A percentile compares a stretch with the other conserved stretches of the same genome.
phyloP scores from a whole-genome alignment of 768 basidiomycete genomes.

The Gloeophyllum trabeum region DNA sequence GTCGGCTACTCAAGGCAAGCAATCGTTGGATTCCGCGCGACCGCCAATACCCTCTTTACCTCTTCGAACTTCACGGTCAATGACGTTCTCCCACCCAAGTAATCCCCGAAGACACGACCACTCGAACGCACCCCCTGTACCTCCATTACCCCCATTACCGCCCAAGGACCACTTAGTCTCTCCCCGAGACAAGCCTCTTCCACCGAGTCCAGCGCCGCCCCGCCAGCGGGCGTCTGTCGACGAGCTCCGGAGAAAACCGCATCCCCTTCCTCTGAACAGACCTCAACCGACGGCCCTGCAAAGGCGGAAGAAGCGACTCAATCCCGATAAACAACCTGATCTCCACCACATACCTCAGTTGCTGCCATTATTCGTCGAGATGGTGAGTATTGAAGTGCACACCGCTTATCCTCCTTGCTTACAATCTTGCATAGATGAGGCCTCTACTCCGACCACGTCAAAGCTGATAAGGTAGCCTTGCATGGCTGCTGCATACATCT shows the following conservation, averaged over 20 bases:
- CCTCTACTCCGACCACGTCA: conserved; percentile 26
- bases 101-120: neutral
- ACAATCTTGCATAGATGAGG: conserved; percentile 18
- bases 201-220: conserved; percentile 25
- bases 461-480: neutral
- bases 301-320: neutral
- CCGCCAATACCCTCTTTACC: conserved; percentile 23
- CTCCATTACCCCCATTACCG: neutral
- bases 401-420: neutral
- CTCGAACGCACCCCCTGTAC: neutral
- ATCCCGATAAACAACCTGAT: conserved; percentile 51
- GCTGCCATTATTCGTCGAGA: conserved; percentile 83
- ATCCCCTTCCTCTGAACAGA: too few species aligned
- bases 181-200: conserved; percentile 30
- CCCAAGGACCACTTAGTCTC: conserved; percentile 9
- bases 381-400: conserved; percentile 29
- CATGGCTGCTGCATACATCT: neutral
- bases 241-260: conserved; percentile 20
- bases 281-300: conserved; percentile 12
- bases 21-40: conserved; percentile 1
- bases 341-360: conserved; percentile 70
- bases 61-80: conserved; percentile 34
- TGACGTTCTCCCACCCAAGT: conserved; percentile 17
- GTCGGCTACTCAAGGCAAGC: too few species aligned
- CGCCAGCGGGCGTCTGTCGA: conserved; percentile 18